Percentiles rank a stretch among this genome's conserved stretches.
Conservation (phyloP, 2,329 filamentous ascomycete genomes). For the Dryadomyces quercivorus region DNA sequence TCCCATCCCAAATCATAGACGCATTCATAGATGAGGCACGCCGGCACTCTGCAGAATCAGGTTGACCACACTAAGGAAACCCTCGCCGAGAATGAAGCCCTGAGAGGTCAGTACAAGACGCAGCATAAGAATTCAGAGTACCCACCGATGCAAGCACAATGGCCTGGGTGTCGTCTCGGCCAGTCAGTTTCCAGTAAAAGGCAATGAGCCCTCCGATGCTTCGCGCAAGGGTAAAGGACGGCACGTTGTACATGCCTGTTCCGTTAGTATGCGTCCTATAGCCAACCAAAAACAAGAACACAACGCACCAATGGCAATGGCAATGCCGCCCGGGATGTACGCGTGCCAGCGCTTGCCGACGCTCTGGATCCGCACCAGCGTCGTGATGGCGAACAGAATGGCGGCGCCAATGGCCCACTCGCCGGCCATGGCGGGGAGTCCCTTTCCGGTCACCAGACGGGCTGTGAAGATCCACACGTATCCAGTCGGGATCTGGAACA, state of each 20-base stretch:
- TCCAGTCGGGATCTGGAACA: constrained; percentile 89
- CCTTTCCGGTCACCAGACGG: constrained; percentile 79
- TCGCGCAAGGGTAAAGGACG: constrained; percentile 84
- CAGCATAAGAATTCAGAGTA: constrained; percentile 4
- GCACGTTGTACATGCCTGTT: constrained; percentile 89
- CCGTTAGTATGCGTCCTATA: neutral
- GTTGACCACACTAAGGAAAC: constrained; percentile 84
- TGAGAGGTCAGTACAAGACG: constrained; percentile 16
- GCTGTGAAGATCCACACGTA: constrained; percentile 98
- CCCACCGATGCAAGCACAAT: constrained; percentile 71
- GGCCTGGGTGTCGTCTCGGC: constrained; percentile 56
- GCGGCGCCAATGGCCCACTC: constrained; percentile 71
- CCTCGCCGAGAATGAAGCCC: constrained; percentile 87
- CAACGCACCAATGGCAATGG: constrained; percentile 69
- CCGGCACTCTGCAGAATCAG: constrained; percentile 62
- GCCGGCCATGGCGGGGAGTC: constrained; percentile 70
- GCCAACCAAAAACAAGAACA: no score
- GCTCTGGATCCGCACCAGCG: constrained; percentile 52
- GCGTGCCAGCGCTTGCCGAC: constrained; percentile 52
- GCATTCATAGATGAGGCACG: constrained; percentile 10
- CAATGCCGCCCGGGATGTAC: constrained; percentile 82
- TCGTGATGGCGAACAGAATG: constrained; percentile 58
- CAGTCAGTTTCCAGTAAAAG: constrained; percentile 61
- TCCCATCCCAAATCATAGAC: neutral
- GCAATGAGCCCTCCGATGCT: constrained; percentile 64